These are phyloP conservation scores for Diaporthe australafricana DNA, from an alignment of 2,329 filamentous ascomycete genomes.

Conservation along the genomic window DNA sequence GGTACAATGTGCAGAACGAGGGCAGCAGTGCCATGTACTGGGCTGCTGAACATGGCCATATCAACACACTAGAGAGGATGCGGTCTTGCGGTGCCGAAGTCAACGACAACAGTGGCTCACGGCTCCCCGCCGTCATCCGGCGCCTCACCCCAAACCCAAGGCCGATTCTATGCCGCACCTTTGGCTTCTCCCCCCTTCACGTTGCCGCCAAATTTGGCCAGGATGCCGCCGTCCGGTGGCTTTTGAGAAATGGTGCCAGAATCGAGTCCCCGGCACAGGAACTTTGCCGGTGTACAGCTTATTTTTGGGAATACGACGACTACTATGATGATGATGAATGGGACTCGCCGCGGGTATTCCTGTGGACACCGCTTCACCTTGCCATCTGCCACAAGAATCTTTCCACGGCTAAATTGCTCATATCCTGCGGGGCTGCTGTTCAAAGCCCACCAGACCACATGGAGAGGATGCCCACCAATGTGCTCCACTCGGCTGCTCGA, in stretches of 20 bases:
- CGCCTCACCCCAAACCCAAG: background rate
- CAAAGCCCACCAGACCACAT: background rate
- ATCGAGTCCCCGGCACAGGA: background rate
- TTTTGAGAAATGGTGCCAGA: background rate
- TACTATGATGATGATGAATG: no score
- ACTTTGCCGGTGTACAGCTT: background rate
- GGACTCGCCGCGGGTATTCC: no score
- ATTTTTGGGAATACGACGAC: no score
- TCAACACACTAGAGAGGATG: background rate
- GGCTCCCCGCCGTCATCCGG: background rate
- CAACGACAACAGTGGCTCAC: slow-evolving; percentile 9
- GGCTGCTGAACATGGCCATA: background rate
- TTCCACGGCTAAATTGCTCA: background rate
- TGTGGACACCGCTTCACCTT: background rate
- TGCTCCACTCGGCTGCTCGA: background rate
- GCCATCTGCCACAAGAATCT: background rate
- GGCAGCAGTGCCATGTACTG: slow-evolving; percentile 4
- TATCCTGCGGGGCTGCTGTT: background rate
- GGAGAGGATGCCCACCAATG: no score
- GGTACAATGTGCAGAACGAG: background rate
- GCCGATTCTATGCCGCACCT: no score
- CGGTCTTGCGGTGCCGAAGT: background rate
- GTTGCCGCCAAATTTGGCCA: background rate
- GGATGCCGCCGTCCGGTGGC: background rate
- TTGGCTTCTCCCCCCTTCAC: background rate